Conservation (phyloP, 2,329 filamentous ascomycete species). For the Chrysosporium queenslandicum region DNA sequence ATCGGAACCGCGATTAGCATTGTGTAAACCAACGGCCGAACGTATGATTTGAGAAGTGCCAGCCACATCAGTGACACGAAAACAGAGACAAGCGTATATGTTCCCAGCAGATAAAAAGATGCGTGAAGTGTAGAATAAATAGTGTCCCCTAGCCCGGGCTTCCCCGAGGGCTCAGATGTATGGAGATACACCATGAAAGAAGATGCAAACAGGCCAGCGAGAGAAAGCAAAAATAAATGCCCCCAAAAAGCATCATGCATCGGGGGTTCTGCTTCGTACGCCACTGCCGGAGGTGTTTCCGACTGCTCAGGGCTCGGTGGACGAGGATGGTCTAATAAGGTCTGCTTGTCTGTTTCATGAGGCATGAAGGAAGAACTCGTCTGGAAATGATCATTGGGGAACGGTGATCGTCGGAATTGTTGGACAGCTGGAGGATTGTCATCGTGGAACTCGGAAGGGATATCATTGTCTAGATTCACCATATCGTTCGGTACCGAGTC, state of each 20-base stretch:
- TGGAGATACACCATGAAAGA: conserved; percentile 86
- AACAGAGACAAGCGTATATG: conserved; percentile 84
- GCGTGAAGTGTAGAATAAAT: conserved; percentile 81
- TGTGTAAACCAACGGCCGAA: conserved; percentile 67
- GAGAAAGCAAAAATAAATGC: conserved; percentile 73
- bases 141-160: conserved; percentile 69
- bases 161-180: conserved; percentile 58
- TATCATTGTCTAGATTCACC: conserved; percentile 36
- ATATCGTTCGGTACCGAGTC: conserved; percentile 44
- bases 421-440: conserved; percentile 48
- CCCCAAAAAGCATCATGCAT: conserved; percentile 86
- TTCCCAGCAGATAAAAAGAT: conserved; percentile 79
- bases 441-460: conserved; percentile 33
- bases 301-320: conserved; percentile 43
- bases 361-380: conserved; percentile 38
- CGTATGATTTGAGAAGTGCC: conserved; percentile 75
- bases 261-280: conserved; percentile 58
- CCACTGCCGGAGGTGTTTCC: conserved; percentile 48
- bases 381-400: conserved; percentile 29
- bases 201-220: conserved; percentile 76
- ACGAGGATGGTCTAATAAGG: conserved; percentile 36
- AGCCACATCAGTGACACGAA: conserved; percentile 86
- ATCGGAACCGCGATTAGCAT: conserved; percentile 77
- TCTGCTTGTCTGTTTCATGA: conserved; percentile 44
- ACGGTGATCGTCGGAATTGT: conserved; percentile 42